Conservation (phyloP, 805 yeast genomes). For the Metschnikowia continentalis region DNA sequence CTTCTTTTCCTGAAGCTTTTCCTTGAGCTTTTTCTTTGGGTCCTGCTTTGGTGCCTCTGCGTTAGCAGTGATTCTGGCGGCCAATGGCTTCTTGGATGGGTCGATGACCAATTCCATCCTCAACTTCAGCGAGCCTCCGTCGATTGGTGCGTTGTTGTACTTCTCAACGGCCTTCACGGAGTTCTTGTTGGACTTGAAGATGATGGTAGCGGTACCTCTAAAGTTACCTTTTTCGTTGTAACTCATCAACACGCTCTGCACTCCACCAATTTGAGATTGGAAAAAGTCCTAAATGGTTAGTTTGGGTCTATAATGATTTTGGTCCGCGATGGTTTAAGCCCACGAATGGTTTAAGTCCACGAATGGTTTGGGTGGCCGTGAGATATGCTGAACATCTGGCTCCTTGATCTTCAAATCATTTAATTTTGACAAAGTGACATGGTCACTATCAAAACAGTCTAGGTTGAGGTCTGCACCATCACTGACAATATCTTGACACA, state of each 20-base stretch:
- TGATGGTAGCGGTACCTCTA: slow-evolving; percentile 85
- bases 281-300: slow-evolving; percentile 74
- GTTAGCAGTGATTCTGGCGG: slow-evolving; percentile 66
- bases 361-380: not conserved
- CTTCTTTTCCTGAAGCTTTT: slow-evolving; percentile 19
- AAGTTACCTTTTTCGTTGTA: slow-evolving; percentile 88
- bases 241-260: slow-evolving; percentile 61
- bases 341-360: not conserved
- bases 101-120: slow-evolving; percentile 80
- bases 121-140: slow-evolving; percentile 74
- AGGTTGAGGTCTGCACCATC: not conserved
- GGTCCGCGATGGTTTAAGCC: not conserved
- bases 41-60: slow-evolving; percentile 22
- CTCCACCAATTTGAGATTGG: slow-evolving; percentile 81
- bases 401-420: not conserved
- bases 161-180: slow-evolving; percentile 78
- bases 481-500: not conserved
- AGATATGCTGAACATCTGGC: not conserved
- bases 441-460: not conserved
- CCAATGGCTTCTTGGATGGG: slow-evolving; percentile 71
- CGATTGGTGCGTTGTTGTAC: slow-evolving; percentile 92
- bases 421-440: not conserved
- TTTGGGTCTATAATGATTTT: slow-evolving; percentile 5
- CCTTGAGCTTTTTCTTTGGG: slow-evolving; percentile 24
- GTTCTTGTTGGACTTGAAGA: slow-evolving; percentile 62